Conservation (phyloP, 2,329 filamentous ascomycete species). For the Fusarium globosum region DNA sequence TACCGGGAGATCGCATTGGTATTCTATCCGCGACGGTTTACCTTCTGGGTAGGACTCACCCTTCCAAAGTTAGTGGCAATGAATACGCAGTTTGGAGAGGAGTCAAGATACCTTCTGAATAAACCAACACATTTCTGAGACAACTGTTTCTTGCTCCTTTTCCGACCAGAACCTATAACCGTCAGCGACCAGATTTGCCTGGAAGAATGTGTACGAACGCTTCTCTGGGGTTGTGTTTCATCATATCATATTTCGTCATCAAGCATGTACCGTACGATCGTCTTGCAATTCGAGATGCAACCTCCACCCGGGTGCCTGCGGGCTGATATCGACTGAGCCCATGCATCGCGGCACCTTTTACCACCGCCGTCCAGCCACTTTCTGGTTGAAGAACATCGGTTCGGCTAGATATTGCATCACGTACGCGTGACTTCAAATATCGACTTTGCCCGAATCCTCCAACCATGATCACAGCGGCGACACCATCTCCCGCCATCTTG, state of each 20-base stretch:
- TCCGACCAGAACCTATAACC: conserved; percentile 51
- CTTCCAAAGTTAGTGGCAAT: conserved; percentile 35
- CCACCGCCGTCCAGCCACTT: conserved; percentile 62
- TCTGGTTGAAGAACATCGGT: conserved; percentile 60
- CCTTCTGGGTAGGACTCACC: conserved; percentile 53
- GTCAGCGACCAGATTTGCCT: conserved; percentile 21
- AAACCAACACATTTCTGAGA: conserved; percentile 55
- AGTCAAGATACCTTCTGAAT: conserved; percentile 50
- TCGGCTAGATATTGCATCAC: conserved; percentile 48
- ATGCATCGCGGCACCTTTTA: conserved; percentile 61
- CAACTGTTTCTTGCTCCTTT: conserved; percentile 52
- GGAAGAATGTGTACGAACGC: conserved; percentile 44
- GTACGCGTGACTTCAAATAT: conserved; percentile 57
- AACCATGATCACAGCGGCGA: conserved; percentile 58
- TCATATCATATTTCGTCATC: conserved; percentile 50
- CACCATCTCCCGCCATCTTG: conserved; percentile 49
- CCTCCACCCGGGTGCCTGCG: conserved; percentile 43
- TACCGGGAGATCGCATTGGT: conserved; percentile 54
- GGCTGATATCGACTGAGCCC: conserved; percentile 50
- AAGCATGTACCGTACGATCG: conserved; percentile 53
- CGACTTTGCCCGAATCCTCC: conserved; percentile 61
- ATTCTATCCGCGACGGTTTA: conserved; percentile 51
- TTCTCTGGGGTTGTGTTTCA: conserved; percentile 51
- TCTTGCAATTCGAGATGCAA: conserved; percentile 52
- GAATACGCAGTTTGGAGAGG: neutral